Evolutionary conservation across 2,329 filamentous ascomycete genomes (phyloP).

Genomic region (Dothiorella sarmentorum): DNA sequence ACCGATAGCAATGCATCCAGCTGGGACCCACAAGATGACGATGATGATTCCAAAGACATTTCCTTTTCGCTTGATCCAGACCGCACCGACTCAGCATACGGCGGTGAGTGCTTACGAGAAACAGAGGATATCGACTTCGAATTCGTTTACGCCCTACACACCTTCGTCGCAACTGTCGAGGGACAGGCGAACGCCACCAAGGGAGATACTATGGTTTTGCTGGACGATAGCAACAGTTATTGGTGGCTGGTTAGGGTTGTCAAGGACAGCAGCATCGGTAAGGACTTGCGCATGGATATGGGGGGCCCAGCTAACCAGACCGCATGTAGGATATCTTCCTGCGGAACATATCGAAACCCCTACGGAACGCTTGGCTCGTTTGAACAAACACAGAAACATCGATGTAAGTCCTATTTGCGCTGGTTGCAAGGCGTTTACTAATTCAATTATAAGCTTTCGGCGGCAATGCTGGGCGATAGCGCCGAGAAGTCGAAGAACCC

Average conservation of each 20-base stretch:
- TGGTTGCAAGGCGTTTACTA: background rate
- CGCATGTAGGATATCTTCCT: slow-evolving; percentile 74
- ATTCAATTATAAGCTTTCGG: slow-evolving; percentile 53
- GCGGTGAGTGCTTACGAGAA: slow-evolving; percentile 80
- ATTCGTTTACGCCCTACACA: slow-evolving; percentile 97
- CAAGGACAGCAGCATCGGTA: slow-evolving; percentile 92
- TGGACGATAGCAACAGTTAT: slow-evolving; percentile 98
- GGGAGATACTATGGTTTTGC: slow-evolving; percentile 95
- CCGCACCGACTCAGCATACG: slow-evolving; percentile 71
- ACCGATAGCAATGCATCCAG: slow-evolving; percentile 39
- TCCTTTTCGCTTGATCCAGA: slow-evolving; percentile 55
- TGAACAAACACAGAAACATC: slow-evolving; percentile 98
- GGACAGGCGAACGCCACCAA: slow-evolving; percentile 98
- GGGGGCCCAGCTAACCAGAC: background rate
- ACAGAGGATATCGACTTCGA: slow-evolving; percentile 99
- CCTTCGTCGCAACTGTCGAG: slow-evolving; percentile 95
- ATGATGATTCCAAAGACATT: slow-evolving; percentile 62
- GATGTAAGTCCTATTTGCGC: slow-evolving; percentile 61
- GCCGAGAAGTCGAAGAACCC: slow-evolving; percentile 78
- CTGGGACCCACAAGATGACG: slow-evolving; percentile 30
- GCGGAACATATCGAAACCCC: slow-evolving; percentile 98
- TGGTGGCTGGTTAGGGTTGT: slow-evolving; percentile 99
- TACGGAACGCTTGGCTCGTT: slow-evolving; percentile 83
- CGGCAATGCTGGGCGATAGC: slow-evolving; percentile 68
- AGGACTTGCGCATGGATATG: slow-evolving; percentile 25